Evolutionary conservation across 306 rosid genomes (phyloP), one percentile per base, ranked within the genome.

Genomic region (Spatholobus suberectus): DNA sequence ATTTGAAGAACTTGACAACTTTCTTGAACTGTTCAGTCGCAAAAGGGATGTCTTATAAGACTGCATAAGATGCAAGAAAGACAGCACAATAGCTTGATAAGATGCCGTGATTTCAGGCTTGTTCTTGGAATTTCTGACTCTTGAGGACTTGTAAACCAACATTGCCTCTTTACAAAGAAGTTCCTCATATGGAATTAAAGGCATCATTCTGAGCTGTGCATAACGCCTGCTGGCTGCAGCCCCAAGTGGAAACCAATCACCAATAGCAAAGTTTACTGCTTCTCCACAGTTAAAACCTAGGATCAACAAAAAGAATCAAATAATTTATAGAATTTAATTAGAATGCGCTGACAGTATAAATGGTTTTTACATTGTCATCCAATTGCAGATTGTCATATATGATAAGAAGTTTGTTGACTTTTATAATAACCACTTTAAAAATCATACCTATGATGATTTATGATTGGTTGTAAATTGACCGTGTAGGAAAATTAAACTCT

Each of bases 91-190:
- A 76, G 81, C 47, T 11, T 13, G 65, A 66, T 65, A 26, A 35
- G 86, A 77, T 58, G 63, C 11, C 6, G 5, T 71, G 43, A 80
- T 74, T 72, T 65, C 34, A 2, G 13, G 21, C 70, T 55, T 69
- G 55, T 76, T 69, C 41, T 57, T 35, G 20, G 15, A 84, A 40
- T 69, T 40, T 54, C 20, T 29, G 68, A 26, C 2, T 29, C 59
- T 77, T 58, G 85, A 29, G 61, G 78, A 78, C 67, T 72, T 73
- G 78, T 52, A 49, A 29, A 87, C 40, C 11, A 65, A 77, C 88
- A 87, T 73, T 66, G 90, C 88, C 37, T 81, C 88, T 37, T 77
- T 84, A 41, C 76, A 87, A 49, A 87, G 88, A 77, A 87, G 90
- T 84, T 87, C 88, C 86, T 84, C 86, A 15, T 57, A 87, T n/a